Evolutionary conservation across 805 yeast genomes (phyloP).

Genomic region (Jamesozyma lodderae): DNA sequence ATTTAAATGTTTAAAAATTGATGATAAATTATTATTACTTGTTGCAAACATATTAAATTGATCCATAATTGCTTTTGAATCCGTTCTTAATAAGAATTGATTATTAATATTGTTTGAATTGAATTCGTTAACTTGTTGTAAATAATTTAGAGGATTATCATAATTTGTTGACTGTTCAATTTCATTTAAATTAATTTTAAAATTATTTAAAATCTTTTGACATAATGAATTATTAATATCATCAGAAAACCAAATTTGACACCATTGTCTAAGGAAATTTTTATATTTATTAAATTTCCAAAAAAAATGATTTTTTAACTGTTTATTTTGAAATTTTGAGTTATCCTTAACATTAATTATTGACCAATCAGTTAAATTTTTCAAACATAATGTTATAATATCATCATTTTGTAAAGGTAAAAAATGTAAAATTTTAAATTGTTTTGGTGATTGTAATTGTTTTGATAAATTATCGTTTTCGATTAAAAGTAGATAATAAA

Average conservation of each 20-base stretch:
- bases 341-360: not conserved
- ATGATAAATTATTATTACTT: constrained; percentile 5
- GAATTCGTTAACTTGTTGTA: constrained; percentile 2
- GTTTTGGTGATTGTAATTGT: constrained; percentile 18
- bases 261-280: constrained; percentile 20
- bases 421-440: constrained; percentile 18
- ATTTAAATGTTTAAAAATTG: constrained; percentile 2
- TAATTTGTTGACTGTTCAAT: not conserved
- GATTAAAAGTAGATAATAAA: constrained; percentile 22
- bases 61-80: constrained; percentile 22
- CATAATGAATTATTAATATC: constrained; percentile 14
- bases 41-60: constrained; percentile 22
- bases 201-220: constrained; percentile 7
- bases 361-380: constrained; percentile 15
- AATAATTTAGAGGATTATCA: not conserved
- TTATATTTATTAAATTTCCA: constrained; percentile 21
- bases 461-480: constrained; percentile 7
- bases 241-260: constrained; percentile 16
- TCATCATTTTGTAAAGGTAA: constrained; percentile 24
- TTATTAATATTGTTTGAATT: not conserved
- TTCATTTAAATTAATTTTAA: constrained; percentile 2
- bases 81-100: constrained; percentile 11
- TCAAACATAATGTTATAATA: constrained; percentile 20
- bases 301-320: constrained; percentile 8
- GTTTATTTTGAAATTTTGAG: not conserved